Conservation (phyloP, 2,329 filamentous ascomycete species). For the Ascochyta fabae region DNA sequence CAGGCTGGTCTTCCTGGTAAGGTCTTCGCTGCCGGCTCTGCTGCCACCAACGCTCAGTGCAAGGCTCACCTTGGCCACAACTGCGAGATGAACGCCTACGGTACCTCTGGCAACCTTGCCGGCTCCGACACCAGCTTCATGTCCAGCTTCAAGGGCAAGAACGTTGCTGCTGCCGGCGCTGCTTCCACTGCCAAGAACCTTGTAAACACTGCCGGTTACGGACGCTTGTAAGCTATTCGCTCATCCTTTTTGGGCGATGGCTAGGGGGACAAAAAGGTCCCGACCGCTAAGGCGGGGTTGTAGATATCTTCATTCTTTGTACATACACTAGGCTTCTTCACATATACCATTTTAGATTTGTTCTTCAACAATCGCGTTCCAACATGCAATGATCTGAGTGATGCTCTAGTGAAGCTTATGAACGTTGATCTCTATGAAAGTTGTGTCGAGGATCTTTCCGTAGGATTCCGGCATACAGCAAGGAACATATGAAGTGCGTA, state of each 20-base stretch:
- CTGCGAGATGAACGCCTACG: slow-evolving; percentile 58
- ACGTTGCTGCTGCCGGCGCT: slow-evolving; percentile 54
- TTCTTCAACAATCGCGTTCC: neutral
- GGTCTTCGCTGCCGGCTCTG: slow-evolving; percentile 48
- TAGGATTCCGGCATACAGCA: no score
- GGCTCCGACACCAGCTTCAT: slow-evolving; percentile 58
- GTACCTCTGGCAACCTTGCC: slow-evolving; percentile 33
- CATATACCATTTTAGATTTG: slow-evolving; percentile 2
- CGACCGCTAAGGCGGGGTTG: slow-evolving; percentile 1
- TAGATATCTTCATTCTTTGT: slow-evolving; percentile 11
- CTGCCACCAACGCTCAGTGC: slow-evolving; percentile 52
- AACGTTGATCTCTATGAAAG: no score
- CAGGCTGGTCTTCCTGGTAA: slow-evolving; percentile 52
- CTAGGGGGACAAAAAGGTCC: neutral
- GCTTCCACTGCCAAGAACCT: slow-evolving; percentile 26
- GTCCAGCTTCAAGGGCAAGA: slow-evolving; percentile 60
- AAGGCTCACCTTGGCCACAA: slow-evolving; percentile 54
- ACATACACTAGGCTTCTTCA: slow-evolving; percentile 13
- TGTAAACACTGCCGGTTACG: slow-evolving; percentile 32
- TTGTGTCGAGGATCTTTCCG: no score
- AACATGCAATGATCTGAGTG: neutral
- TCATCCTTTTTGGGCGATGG: neutral
- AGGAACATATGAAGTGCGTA: no score
- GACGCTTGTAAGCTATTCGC: slow-evolving; percentile 26
- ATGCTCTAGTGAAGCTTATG: no score